Conservation (phyloP, 2,329 filamentous ascomycete genomes). For the Trichothecium sympodiale region DNA sequence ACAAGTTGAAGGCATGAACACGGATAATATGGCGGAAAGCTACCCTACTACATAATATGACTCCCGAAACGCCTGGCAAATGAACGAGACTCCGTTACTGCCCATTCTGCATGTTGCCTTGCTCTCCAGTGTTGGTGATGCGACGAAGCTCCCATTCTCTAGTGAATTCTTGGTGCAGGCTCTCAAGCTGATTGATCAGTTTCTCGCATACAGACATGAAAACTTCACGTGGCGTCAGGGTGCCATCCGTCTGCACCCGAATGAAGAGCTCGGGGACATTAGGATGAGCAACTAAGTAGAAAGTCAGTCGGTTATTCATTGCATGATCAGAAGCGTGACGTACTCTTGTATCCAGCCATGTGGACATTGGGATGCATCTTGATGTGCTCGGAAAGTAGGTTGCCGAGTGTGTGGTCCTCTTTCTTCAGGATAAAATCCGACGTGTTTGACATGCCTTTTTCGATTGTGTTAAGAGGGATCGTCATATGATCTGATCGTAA, state of each 20-base stretch:
- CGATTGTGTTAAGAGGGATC: neutral
- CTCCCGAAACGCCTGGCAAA: neutral
- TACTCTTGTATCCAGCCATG: slow-evolving; percentile 87
- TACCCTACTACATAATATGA: neutral
- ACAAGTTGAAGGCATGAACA: neutral
- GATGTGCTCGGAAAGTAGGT: slow-evolving; percentile 77
- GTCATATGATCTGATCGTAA: neutral
- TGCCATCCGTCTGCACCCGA: slow-evolving; percentile 85
- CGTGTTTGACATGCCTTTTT: slow-evolving; percentile 75
- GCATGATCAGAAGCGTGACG: slow-evolving; percentile 13
- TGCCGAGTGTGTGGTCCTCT: slow-evolving; percentile 92
- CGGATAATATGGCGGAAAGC: neutral
- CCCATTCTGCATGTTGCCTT: slow-evolving; percentile 32
- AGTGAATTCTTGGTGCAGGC: slow-evolving; percentile 77
- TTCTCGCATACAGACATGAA: slow-evolving; percentile 71
- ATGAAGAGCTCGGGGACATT: slow-evolving; percentile 54
- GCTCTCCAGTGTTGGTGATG: slow-evolving; percentile 61
- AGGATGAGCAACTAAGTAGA: slow-evolving; percentile 37
- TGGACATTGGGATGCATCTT: slow-evolving; percentile 73
- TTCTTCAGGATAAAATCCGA: slow-evolving; percentile 92
- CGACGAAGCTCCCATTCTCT: slow-evolving; percentile 85
- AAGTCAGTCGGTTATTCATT: neutral
- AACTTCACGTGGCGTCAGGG: slow-evolving; percentile 79
- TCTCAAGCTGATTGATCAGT: slow-evolving; percentile 69
- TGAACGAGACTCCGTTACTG: slow-evolving; percentile 10